phyloP scores from a whole-genome alignment of 768 basidiomycete species.

The Xerocomus brunneocitrinus region DNA sequence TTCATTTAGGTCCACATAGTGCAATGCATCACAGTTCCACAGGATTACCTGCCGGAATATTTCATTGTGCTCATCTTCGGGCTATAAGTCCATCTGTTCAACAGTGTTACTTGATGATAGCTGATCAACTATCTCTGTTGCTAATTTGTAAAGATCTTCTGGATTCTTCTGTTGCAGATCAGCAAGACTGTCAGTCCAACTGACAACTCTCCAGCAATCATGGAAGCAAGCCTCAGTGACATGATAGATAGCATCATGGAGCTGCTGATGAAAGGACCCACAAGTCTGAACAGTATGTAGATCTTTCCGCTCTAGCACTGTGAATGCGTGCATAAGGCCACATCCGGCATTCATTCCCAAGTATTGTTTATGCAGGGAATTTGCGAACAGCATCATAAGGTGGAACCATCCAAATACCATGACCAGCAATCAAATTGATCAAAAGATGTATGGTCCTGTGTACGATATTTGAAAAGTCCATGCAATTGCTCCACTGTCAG shows the following conservation, averaged over 20 bases:
- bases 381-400: conserved; percentile 35
- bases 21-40: conserved; percentile 35
- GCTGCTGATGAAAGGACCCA: conserved; percentile 19
- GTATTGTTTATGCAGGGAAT: conserved; percentile 41
- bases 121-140: background rate
- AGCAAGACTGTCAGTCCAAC: conserved; percentile 16
- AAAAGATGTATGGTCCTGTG: conserved; percentile 37
- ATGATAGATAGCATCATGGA: conserved; percentile 33
- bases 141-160: background rate
- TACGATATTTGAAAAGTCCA: conserved; percentile 32
- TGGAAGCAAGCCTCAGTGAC: conserved; percentile 37
- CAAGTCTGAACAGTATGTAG: conserved; percentile 6
- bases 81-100: background rate
- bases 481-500: conserved; percentile 34
- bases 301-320: conserved; percentile 18
- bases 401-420: conserved; percentile 40
- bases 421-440: conserved; percentile 35
- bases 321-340: conserved; percentile 20
- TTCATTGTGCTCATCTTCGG: conserved; percentile 24
- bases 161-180: conserved; percentile 20
- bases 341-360: background rate
- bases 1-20: conserved; percentile 33
- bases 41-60: conserved; percentile 25
- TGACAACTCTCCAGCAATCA: conserved; percentile 29
- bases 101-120: background rate